Conservation (phyloP, 176 grass and related monocot genomes). For the Avena atlantica region DNA sequence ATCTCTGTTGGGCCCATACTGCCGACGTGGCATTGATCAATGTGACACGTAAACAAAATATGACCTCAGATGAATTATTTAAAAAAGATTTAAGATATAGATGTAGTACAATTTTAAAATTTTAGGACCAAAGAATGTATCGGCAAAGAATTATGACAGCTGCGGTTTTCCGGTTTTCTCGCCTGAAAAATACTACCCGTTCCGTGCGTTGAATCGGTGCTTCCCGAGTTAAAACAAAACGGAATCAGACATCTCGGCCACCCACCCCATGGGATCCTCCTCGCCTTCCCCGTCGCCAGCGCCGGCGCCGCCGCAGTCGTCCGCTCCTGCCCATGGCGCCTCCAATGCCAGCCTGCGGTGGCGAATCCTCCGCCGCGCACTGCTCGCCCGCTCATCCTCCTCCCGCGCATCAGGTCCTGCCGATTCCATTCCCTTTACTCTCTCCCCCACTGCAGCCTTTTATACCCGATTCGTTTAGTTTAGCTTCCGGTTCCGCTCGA, state of each 20-base stretch:
- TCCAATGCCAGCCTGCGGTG: slow-evolving; percentile 67
- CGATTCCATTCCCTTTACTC: slow-evolving; percentile 4
- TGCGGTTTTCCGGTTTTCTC: too few relatives aligned
- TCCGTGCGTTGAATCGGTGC: background rate
- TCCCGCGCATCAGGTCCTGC: slow-evolving; percentile 37
- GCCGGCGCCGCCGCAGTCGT: slow-evolving; percentile 5
- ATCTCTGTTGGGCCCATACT: too few relatives aligned
- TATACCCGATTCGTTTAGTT: slow-evolving; percentile 13
- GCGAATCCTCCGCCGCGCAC: slow-evolving; percentile 67
- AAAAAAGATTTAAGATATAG: too few relatives aligned
- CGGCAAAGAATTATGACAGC: too few relatives aligned
- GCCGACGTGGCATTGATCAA: too few relatives aligned
- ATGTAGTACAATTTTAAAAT: too few relatives aligned
- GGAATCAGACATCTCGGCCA: slow-evolving; percentile 20
- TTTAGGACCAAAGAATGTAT: too few relatives aligned
- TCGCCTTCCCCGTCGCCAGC: background rate
- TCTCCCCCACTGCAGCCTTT: background rate
- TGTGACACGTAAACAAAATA: too few relatives aligned
- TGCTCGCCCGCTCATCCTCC: slow-evolving; percentile 48
- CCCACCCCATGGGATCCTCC: slow-evolving; percentile 37
- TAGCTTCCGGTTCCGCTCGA: background rate
- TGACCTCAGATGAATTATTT: too few relatives aligned
- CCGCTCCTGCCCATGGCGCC: slow-evolving; percentile 8
- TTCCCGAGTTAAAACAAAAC: background rate
- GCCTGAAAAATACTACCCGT: background rate